These are phyloP conservation scores for Cercospora zeina DNA, from an alignment of 2,329 filamentous ascomycete genomes.

Conservation along the genomic window DNA sequence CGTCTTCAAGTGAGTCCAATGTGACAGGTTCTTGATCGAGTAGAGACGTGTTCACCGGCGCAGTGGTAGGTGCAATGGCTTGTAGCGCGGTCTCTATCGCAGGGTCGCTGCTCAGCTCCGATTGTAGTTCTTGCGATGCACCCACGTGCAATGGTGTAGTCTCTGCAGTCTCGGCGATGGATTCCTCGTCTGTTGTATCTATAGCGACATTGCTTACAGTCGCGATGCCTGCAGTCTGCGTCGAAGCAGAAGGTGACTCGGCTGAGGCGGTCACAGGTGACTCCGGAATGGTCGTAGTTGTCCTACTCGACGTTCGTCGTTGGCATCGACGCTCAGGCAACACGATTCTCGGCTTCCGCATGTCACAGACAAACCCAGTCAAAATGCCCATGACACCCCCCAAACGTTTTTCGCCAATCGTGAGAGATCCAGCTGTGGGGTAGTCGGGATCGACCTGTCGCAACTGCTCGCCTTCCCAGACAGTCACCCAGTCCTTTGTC, in stretches of 20 bases:
- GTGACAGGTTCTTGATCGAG: constrained; percentile 9
- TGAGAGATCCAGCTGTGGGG: constrained; percentile 48
- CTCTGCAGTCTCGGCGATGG: background rate
- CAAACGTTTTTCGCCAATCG: constrained; percentile 62
- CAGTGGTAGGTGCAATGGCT: constrained; percentile 9
- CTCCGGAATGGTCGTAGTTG: constrained; percentile 6
- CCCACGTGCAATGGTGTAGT: background rate
- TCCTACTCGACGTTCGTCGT: constrained; percentile 17
- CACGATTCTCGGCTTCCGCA: constrained; percentile 42
- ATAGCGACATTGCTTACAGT: constrained; percentile 24
- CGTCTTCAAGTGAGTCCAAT: constrained; percentile 25
- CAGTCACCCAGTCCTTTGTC: constrained; percentile 57
- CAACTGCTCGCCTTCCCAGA: constrained; percentile 63
- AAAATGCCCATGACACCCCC: constrained; percentile 69
- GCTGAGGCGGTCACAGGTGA: constrained; percentile 8
- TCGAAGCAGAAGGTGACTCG: constrained; percentile 2
- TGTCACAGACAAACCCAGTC: constrained; percentile 66
- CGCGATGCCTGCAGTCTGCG: constrained; percentile 20
- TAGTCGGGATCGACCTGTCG: constrained; percentile 65
- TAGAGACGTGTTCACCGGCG: background rate
- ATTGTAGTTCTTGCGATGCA: background rate
- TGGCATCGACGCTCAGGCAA: constrained; percentile 29
- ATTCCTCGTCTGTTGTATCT: constrained; percentile 10
- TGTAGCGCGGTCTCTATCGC: constrained; percentile 11
- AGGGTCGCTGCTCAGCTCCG: constrained; percentile 7